These are phyloP conservation scores for Nicotiana attenuata DNA, from an alignment of 257 asterid species.

Conservation along the genomic window DNA sequence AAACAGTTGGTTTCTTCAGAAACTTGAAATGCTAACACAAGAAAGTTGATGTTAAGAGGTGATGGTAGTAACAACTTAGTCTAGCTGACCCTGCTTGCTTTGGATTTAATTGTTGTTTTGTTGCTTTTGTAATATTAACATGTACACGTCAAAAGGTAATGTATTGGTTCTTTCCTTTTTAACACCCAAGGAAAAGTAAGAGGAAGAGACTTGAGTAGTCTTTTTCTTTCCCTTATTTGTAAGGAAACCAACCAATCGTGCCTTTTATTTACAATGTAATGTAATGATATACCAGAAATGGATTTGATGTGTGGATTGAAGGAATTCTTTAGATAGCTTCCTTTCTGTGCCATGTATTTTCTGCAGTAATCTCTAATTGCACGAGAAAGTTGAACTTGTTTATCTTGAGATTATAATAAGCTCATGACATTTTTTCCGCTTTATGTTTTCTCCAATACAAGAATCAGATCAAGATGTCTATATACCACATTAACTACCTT, in stretches of 20 bases:
- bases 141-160: background rate
- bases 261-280: background rate
- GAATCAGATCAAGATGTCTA: background rate
- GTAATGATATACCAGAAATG: too few species aligned
- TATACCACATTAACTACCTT: background rate
- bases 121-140: background rate
- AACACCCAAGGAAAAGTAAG: background rate
- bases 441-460: background rate
- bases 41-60: background rate
- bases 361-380: background rate
- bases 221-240: background rate
- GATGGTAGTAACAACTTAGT: background rate
- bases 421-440: too few species aligned
- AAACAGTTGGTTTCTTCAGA: background rate
- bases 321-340: background rate
- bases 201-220: background rate
- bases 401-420: too few species aligned
- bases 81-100: background rate
- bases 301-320: background rate
- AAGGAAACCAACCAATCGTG: background rate
- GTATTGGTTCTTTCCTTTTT: background rate
- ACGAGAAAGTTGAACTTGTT: too few species aligned
- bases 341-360: background rate
- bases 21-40: background rate
- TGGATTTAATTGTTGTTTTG: background rate